Conservation (phyloP, 2,329 filamentous ascomycete species). For the Penicillium glabrum region DNA sequence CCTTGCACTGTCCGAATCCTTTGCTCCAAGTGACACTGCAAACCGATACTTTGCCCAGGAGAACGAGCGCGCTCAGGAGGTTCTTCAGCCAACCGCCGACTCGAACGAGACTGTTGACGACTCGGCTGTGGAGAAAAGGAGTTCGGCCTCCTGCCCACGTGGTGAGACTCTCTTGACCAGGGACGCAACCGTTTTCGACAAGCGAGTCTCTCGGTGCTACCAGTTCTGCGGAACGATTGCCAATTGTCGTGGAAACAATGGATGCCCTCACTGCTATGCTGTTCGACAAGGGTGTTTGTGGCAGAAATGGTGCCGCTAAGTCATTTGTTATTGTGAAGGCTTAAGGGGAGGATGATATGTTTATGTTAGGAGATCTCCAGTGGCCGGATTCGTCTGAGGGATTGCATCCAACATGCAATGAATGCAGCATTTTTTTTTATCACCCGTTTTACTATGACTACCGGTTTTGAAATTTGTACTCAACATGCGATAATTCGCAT, state of each 20-base stretch:
- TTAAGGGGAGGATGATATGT: background rate
- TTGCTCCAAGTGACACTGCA: constrained; percentile 4
- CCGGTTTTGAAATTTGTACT: background rate
- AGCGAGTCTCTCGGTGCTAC: constrained; percentile 1
- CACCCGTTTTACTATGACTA: background rate
- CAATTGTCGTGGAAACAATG: constrained; percentile 5
- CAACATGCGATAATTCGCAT: background rate
- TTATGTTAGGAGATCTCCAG: background rate
- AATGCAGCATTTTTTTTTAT: background rate
- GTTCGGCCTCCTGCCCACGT: background rate
- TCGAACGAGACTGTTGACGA: background rate
- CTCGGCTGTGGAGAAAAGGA: background rate
- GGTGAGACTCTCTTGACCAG: background rate
- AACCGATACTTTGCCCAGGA: constrained; percentile 2
- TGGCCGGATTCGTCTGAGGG: background rate
- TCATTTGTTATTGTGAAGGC: background rate
- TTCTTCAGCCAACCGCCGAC: background rate
- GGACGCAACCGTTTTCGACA: background rate
- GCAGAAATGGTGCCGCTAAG: constrained; percentile 7
- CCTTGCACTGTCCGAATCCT: background rate
- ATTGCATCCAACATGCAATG: background rate
- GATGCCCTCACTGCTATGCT: constrained; percentile 7
- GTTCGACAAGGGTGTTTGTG: constrained; percentile 6
- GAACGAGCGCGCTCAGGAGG: background rate
- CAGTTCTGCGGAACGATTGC: constrained; percentile 6